A percentile compares a stretch with the other conserved stretches of the same genome.
Evolutionary conservation across 2,329 filamentous ascomycete genomes (phyloP).

Genomic region (Beauveria asiatica): DNA sequence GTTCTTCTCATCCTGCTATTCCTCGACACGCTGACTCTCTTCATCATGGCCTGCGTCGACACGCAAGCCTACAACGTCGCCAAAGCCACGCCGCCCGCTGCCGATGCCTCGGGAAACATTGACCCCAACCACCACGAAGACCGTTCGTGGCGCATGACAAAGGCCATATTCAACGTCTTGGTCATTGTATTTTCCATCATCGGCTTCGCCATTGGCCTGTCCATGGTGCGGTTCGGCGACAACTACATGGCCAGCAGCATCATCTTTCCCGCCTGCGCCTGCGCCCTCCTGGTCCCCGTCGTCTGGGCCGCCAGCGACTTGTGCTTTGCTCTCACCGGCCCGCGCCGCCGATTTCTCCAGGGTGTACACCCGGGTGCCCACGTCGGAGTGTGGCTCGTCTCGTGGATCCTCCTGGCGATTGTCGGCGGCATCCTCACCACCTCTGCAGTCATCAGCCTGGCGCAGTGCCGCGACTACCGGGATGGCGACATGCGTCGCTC

Average conservation of each 20-base stretch:
- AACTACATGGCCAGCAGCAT: neutral
- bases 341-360: conserved; percentile 21
- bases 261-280: conserved; percentile 1
- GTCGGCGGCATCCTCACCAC: conserved; percentile 17
- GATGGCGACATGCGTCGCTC: neutral
- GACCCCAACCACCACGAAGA: neutral
- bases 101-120: neutral
- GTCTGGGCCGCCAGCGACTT: conserved; percentile 32
- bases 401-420: conserved; percentile 28
- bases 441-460: neutral
- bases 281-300: conserved; percentile 18
- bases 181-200: conserved; percentile 20
- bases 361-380: conserved; percentile 37
- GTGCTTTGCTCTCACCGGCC: conserved; percentile 21
- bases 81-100: neutral
- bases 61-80: neutral
- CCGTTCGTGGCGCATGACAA: conserved; percentile 21
- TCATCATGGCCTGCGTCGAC: neutral
- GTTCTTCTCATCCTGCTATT: neutral
- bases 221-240: conserved; percentile 12
- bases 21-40: neutral
- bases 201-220: conserved; percentile 21
- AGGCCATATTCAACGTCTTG: conserved; percentile 22
- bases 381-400: conserved; percentile 32
- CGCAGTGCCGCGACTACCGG: conserved; percentile 9